Conservation (phyloP, 1,284 basidiomycete species). For the Bondarzewia mesenterica region DNA sequence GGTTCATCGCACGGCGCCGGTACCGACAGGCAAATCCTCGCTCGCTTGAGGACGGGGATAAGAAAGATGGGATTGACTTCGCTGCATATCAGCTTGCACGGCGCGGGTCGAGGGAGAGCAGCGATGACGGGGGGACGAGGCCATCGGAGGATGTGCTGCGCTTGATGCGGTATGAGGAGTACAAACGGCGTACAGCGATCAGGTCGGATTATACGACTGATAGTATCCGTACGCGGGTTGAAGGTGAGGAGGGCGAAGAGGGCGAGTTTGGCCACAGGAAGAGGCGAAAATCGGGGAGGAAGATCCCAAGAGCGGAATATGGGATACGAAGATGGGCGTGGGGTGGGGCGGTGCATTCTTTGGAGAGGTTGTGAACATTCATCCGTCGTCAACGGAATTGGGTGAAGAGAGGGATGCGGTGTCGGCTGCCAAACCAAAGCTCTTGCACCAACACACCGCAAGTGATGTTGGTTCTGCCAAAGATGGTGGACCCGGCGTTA, state of each 20-base stretch:
- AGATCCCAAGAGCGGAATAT: conserved; percentile 6
- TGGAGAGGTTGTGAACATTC: conserved; percentile 16
- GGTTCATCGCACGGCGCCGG: conserved; percentile 33
- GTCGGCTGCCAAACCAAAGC: background rate
- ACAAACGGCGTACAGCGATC: conserved; percentile 20
- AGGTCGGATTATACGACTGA: conserved; percentile 27
- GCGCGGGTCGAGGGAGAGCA: conserved; percentile 15
- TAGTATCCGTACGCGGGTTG: conserved; percentile 25
- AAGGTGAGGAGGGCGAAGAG: conserved; percentile 12
- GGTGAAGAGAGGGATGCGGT: background rate
- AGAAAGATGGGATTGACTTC: background rate
- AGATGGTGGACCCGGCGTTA: conserved; percentile 13
- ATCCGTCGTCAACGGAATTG: conserved; percentile 1
- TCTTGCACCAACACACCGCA: conserved; percentile 11
- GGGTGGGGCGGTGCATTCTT: conserved; percentile 21
- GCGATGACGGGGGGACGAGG: conserved; percentile 16
- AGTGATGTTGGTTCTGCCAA: conserved; percentile 15
- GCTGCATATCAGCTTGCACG: conserved; percentile 18
- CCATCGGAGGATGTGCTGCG: conserved; percentile 24
- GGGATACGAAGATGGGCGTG: conserved; percentile 13
- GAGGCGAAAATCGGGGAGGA: conserved; percentile 8
- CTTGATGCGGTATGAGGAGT: conserved; percentile 20
- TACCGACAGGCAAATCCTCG: conserved; percentile 7
- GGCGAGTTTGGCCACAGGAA: conserved; percentile 18
- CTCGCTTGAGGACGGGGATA: conserved; percentile 12